Evolutionary conservation across 192 early-diverging fungal genomes (phyloP).

Genomic region (Obelidium mucronatum): DNA sequence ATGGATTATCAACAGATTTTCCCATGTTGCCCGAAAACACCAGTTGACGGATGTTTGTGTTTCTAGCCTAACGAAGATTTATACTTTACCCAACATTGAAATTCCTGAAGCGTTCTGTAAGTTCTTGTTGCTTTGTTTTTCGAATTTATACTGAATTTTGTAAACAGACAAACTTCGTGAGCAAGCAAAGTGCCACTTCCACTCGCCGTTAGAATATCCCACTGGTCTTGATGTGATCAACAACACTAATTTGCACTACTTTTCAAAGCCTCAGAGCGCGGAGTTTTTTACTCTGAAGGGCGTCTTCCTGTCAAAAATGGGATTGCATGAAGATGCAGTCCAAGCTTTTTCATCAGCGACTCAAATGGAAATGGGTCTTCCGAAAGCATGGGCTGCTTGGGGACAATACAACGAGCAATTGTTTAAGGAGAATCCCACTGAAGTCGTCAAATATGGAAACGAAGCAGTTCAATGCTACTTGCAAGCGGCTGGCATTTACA

Average conservation of each 20-base stretch:
- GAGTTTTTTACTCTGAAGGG: conserved; percentile 99
- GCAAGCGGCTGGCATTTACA: conserved; percentile 90
- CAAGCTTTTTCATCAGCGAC: conserved; percentile 89
- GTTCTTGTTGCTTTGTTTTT: background rate
- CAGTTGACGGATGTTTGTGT: conserved; percentile 95
- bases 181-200: conserved; percentile 98
- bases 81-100: conserved; percentile 99
- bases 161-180: conserved; percentile 83
- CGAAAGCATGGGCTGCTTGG: conserved; percentile 97
- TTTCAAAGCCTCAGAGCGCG: conserved; percentile 88
- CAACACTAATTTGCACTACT: conserved; percentile 98
- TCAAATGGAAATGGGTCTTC: conserved; percentile 85
- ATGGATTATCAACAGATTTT: conserved; percentile 99
- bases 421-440: conserved; percentile 84
- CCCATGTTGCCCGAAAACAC: conserved; percentile 95
- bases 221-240: conserved; percentile 97
- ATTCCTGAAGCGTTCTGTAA: conserved; percentile 94
- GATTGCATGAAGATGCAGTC: conserved; percentile 85
- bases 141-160: conserved; percentile 7
- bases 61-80: conserved; percentile 87
- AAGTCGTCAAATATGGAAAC: conserved; percentile 76
- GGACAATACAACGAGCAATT: conserved; percentile 94
- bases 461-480: conserved; percentile 96
- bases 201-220: conserved; percentile 85
- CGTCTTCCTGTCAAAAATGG: conserved; percentile 90